Evolutionary conservation across 345 rosid genomes (phyloP), one percentile per base, ranked within the genome.

Genomic region (Isatis tinctoria): DNA sequence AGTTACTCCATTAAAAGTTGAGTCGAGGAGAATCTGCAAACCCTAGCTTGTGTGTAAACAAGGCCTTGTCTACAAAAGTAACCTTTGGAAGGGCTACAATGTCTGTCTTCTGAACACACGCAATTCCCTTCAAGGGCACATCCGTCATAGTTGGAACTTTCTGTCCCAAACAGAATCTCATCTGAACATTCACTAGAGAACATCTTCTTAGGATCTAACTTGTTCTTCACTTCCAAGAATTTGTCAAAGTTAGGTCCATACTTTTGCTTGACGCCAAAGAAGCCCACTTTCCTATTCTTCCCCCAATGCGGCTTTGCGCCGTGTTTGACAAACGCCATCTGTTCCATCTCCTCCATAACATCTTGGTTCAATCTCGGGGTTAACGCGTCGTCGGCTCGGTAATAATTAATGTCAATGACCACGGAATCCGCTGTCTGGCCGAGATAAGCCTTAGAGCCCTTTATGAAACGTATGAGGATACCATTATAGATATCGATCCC

Each of bases 251-350:
- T 72, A 44, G 77, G 73, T 0, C 80, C 83, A 59, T 81, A 87
- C 85, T 88, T 94, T 14, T n/a, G 51, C 72, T 82, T 82, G 59
- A 87, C 93, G 6, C 83, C 83, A 14, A 72, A 41, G 85, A 94
- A 91, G 9, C 88, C 92, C 37, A 82, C 14, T 67, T 88, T 90
- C 78, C 90, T 84, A 39, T 91, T 94, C 79, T 94, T 94, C 6
- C 85, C 92, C 96, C 96, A 94, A 63, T 94, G 98, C 0, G 98
- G 95, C 69, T 71, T 88, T 0, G 97, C 97, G n/a, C 84, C 87
- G 18, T 91, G 35, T 64, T 88, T 88, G 67, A 87, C 67, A 74
- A 94, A 89, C 4, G 96, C 98, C 73, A 94, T 84, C 71, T 91
- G 97, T 87, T 94, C 97, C 14, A 91, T 74, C 83, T 94, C 97